phyloP scores from a whole-genome alignment of 2,329 filamentous ascomycete genomes.

The Pyrenophora tritici-repentis region DNA sequence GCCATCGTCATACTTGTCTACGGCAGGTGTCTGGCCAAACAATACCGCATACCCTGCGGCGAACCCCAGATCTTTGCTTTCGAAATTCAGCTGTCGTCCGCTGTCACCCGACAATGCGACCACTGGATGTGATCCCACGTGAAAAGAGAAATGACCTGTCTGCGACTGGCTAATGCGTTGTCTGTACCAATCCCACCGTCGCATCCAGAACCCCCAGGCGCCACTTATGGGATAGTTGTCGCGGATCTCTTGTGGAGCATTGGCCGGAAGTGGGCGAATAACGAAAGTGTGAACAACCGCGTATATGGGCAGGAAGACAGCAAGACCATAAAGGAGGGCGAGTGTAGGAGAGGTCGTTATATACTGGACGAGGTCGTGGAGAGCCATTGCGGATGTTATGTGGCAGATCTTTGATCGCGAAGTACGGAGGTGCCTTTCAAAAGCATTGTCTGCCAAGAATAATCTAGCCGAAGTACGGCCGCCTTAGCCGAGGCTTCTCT shows the following conservation, averaged over 20 bases:
- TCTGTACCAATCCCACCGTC: slow-evolving; percentile 53
- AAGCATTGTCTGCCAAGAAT: no score
- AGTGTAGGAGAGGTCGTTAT: no score
- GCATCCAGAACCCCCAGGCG: slow-evolving; percentile 53
- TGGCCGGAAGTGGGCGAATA: slow-evolving; percentile 16
- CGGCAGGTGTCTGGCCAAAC: slow-evolving; percentile 27
- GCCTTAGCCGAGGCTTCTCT: no score
- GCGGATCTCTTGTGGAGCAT: slow-evolving; percentile 27
- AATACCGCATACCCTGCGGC: slow-evolving; percentile 47
- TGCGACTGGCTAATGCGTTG: slow-evolving; percentile 37
- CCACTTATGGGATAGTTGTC: slow-evolving; percentile 51
- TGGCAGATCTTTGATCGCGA: no score
- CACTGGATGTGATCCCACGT: slow-evolving; percentile 53
- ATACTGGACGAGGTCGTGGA: no score
- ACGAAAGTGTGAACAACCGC: no score
- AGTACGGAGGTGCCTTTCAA: no score
- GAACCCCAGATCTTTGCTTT: slow-evolving; percentile 53
- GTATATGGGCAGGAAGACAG: no score
- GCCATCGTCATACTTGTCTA: slow-evolving; percentile 14
- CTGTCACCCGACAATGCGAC: slow-evolving; percentile 53
- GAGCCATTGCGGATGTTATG: no score
- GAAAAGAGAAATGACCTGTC: slow-evolving; percentile 57
- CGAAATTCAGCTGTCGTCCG: slow-evolving; percentile 53
- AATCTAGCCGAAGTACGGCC: no score
- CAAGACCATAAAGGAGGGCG: no score